Evolutionary conservation across 2,329 filamentous ascomycete species (phyloP), one percentile per base, ranked within the genome.

Genomic region (Epicoccum sorghinum): DNA sequence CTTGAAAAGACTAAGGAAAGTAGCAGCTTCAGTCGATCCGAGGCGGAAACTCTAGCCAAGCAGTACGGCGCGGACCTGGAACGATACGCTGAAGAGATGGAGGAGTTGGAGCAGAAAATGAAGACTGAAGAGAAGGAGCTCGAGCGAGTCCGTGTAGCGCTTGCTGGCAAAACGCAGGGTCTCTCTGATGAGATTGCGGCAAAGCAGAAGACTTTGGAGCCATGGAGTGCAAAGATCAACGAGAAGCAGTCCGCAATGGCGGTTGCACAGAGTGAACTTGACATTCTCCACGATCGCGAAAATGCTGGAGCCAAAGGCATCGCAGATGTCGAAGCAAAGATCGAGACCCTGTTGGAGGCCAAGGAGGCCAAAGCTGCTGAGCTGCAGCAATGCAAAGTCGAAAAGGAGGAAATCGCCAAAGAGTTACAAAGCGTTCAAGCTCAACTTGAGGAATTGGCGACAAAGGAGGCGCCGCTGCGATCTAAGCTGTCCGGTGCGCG

Each of bases 141-240:
- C 18, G 81, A 86, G 27, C 82, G 78, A n/a, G 95, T 99, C 61
- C 87, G 93, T 51, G 91, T 96, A 22, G 86, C 85, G 57, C 81
- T 99, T 7, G 96, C 96, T 70, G 93, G 93, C 67, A 99, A 99
- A 78, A 99, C 95, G 0, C 93, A 98, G 72, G 89, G 86, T 6
- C 89, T 97, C 58, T 98, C 93, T 0, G 92, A 99, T 65, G 84
- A 97, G 69, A 98, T 99, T 64, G 87, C 92, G 0, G 83, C 82
- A 4, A 97, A 96, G 77, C 95, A 99, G 70, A 97, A 96, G 76
- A 89, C 91, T 1, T 81, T 99, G 9, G 93, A 98, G 76, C 95
- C 95, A 0, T 99, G 95, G 95, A 93, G 89, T 64, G 92, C 92
- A 62, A 98, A 95, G 77, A 93, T 99, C 78, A 97, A 95, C 74